Conservation (phyloP, 1,139 yeast species). For the Taphrina wiesneri region DNA sequence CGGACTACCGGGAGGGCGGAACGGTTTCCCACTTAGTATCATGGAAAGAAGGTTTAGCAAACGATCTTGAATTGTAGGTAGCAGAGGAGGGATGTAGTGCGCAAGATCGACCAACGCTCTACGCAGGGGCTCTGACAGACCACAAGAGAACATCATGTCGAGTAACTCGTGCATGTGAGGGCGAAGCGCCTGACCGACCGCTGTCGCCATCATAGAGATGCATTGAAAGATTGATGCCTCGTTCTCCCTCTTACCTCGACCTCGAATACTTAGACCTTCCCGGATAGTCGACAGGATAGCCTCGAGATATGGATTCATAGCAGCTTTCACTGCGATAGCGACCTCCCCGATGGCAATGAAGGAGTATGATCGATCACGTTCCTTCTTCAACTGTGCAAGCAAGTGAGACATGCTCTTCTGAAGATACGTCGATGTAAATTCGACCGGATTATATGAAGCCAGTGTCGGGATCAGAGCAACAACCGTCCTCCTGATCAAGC, state of each 20-base stretch:
- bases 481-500: slow-evolving; percentile 77
- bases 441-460: slow-evolving; percentile 73
- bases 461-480: slow-evolving; percentile 78
- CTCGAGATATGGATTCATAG: slow-evolving; percentile 83
- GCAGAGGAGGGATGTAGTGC: slow-evolving; percentile 75
- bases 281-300: slow-evolving; percentile 79
- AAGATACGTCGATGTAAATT: slow-evolving; percentile 77
- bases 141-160: slow-evolving; percentile 77
- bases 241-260: slow-evolving; percentile 66
- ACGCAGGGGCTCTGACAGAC: slow-evolving; percentile 77
- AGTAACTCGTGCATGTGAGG: slow-evolving; percentile 83
- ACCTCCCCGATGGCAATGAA: slow-evolving; percentile 83
- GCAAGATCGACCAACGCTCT: slow-evolving; percentile 69
- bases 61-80: slow-evolving; percentile 68
- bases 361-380: slow-evolving; percentile 74
- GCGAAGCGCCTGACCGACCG: slow-evolving; percentile 93
- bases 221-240: slow-evolving; percentile 90
- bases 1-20: slow-evolving; percentile 88
- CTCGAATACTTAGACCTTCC: slow-evolving; percentile 75
- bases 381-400: slow-evolving; percentile 73
- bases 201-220: slow-evolving; percentile 77
- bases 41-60: slow-evolving; percentile 70
- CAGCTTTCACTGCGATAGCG: slow-evolving; percentile 79
- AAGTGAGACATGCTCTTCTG: slow-evolving; percentile 79
- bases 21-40: slow-evolving; percentile 79